Base-by-base conservation (phyloP, 257 asterid genomes). In the Ocimum tenuiflorum region DNA sequence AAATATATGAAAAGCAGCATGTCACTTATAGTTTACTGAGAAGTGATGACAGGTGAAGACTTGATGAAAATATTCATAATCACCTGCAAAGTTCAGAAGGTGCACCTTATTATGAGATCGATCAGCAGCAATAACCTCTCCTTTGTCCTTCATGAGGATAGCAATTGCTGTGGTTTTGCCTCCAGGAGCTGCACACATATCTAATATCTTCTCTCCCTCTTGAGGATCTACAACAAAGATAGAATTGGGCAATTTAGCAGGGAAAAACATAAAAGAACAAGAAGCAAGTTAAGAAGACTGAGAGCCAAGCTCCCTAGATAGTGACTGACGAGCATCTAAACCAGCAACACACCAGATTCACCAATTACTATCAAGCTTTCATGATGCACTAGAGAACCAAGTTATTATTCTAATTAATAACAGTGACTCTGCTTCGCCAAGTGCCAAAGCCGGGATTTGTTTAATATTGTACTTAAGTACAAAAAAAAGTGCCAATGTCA, bases 121-220 rank as follows among this genome's bases (percentile, higher is more conserved):
- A 77, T 92, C 99, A 59, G 73, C 85, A 59, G 97, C 97, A 81
- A 92, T 67, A 72, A 92, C 69, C 73, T 87, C 91, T 69, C 99
- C 99, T 74, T 76, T 81, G 84, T 88, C 99, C 85, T 83, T 86
- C 99, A 92, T 92, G 66, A 89, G 96, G 58, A 83, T 86, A 15
- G 97, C 99, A 76, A 92, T 86, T 2, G 94, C 99, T 48, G 99
- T 92, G 31, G 99, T 92, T 80, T 92, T 92, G 56, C 97, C 97
- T 67, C 97, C 97, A 29, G 99, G 99, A 72, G 99, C 99, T 55
- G 99, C 99, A 74, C 99, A 92, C 99, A 92, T 84, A 77, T 92
- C 99, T 57, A 92, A 71, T 83, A 92, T 77, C 81, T 79, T 86
- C 75, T 92, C 97, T 70, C 97, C 97, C 70, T 77, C 85, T 68